These are phyloP conservation scores for Hepatocystis sp. DNA, from an alignment of 169 alveolate species.

Conservation along the genomic window DNA sequence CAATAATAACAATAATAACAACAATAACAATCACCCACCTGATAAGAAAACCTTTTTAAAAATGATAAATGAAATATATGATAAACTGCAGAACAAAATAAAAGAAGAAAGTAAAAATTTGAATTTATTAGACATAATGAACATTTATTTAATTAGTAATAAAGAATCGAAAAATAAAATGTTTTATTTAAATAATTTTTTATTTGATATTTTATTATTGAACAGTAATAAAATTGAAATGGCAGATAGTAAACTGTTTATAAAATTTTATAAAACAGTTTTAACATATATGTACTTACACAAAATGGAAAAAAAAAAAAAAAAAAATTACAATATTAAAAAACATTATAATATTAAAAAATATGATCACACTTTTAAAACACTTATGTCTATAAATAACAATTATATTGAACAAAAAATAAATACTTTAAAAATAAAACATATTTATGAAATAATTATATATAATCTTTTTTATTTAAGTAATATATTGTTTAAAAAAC, in stretches of 20 bases:
- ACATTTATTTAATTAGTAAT: constrained; percentile 18
- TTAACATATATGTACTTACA: constrained; percentile 3
- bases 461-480: constrained; percentile 34
- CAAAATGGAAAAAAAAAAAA: neutral
- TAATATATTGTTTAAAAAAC: no score
- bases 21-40: no score
- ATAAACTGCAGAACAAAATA: neutral
- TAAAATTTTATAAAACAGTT: constrained; percentile 23
- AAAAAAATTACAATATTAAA: no score
- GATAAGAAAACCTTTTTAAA: no score
- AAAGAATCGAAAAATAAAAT: constrained; percentile 8
- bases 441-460: constrained; percentile 19
- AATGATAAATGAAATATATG: neutral
- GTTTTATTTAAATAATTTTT: neutral
- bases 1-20: no score
- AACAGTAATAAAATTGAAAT: constrained; percentile 1
- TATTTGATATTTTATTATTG: constrained; percentile 14
- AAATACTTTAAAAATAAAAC: constrained; percentile 15
- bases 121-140: constrained; percentile 18
- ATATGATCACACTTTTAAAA: neutral
- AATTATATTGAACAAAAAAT: constrained; percentile 10
- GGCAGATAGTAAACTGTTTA: constrained; percentile 4
- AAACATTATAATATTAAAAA: constrained; percentile 22
- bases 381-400: constrained; percentile 4
- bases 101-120: constrained; percentile 8